phyloP scores from a whole-genome alignment of 768 basidiomycete genomes.

The Pleurotus pulmonarius region DNA sequence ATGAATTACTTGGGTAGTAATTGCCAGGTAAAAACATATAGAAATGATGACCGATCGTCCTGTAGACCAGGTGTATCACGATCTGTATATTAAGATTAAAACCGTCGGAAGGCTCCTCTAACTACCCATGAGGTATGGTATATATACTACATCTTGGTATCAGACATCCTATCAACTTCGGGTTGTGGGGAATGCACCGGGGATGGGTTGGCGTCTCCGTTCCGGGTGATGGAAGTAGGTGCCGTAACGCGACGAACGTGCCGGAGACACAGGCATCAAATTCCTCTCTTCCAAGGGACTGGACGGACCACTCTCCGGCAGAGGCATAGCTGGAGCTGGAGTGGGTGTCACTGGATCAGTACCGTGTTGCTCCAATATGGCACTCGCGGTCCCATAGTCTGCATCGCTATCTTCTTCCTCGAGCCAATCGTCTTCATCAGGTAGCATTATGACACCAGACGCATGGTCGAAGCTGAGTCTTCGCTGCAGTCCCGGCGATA shows the following conservation, averaged over 20 bases:
- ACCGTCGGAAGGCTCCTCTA: too few species aligned
- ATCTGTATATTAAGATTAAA: too few species aligned
- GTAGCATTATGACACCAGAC: slow-evolving; percentile 85
- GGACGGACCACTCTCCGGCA: neutral
- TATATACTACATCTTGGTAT: neutral
- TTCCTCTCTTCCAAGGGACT: slow-evolving; percentile 5
- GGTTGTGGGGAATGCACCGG: slow-evolving; percentile 52
- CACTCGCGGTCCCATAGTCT: slow-evolving; percentile 35
- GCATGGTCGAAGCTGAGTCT: slow-evolving; percentile 82
- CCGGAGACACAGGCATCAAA: slow-evolving; percentile 27
- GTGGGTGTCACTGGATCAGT: slow-evolving; percentile 5
- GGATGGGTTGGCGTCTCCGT: slow-evolving; percentile 50
- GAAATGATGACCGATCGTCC: too few species aligned
- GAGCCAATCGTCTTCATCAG: slow-evolving; percentile 70
- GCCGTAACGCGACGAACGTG: slow-evolving; percentile 55
- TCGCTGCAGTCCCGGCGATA: slow-evolving; percentile 39
- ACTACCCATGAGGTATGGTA: too few species aligned
- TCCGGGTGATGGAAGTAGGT: slow-evolving; percentile 91
- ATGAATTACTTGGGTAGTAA: too few species aligned
- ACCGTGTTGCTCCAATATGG: slow-evolving; percentile 13
- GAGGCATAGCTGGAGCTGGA: neutral
- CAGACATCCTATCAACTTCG: neutral
- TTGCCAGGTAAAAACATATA: too few species aligned
- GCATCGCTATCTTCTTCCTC: slow-evolving; percentile 43
- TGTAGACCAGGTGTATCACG: too few species aligned